phyloP scores from a whole-genome alignment of 129 eudicot species.

The Cynara cardunculus region DNA sequence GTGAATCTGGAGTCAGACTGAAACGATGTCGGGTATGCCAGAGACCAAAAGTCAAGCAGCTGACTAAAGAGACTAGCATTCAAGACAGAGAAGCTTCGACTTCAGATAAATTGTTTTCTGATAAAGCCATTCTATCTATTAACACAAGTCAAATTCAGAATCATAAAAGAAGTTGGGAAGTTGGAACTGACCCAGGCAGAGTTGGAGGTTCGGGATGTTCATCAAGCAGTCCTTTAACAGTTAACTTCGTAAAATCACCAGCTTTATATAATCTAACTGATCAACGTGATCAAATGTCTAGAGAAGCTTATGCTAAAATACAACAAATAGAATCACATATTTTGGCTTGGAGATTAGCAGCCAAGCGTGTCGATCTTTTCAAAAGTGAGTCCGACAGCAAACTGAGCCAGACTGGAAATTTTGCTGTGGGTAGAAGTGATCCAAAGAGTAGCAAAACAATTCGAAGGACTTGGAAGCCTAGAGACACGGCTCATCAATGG shows the following conservation, averaged over 20 bases:
- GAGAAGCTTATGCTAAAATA: constrained; percentile 42
- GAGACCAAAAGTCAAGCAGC: constrained; percentile 31
- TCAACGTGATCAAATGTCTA: constrained; percentile 36
- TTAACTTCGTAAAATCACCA: constrained; percentile 7
- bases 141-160: constrained; percentile 11
- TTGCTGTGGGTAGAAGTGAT: constrained; percentile 24
- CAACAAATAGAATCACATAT: constrained; percentile 39
- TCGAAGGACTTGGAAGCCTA: constrained; percentile 17
- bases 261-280: constrained; percentile 16
- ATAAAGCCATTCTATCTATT: background rate
- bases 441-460: background rate
- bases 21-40: constrained; percentile 40
- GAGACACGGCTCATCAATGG: constrained; percentile 13
- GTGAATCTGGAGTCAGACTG: constrained; percentile 20
- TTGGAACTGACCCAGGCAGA: constrained; percentile 5
- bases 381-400: background rate
- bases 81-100: constrained; percentile 8
- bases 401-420: constrained; percentile 8
- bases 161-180: constrained; percentile 27
- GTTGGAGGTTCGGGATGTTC: constrained; percentile 22
- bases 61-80: constrained; percentile 21
- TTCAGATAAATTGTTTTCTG: background rate
- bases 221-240: constrained; percentile 10
- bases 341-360: constrained; percentile 34
- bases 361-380: constrained; percentile 10